Conservation (phyloP, 2,329 filamentous ascomycete genomes). For the Diaporthe vaccinii region DNA sequence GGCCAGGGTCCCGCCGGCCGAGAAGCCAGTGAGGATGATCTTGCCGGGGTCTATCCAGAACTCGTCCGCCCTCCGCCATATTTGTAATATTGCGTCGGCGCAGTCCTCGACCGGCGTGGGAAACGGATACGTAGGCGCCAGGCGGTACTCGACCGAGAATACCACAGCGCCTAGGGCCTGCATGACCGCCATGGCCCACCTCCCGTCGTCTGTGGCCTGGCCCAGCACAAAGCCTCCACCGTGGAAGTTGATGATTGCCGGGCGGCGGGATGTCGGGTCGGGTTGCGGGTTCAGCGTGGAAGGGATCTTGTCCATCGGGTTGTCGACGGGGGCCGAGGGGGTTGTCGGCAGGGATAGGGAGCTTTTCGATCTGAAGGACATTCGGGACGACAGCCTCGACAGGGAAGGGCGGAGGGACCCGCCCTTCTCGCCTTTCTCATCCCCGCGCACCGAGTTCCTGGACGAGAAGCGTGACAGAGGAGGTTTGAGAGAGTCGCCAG, state of each 20-base stretch:
- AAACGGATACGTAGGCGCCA: slow-evolving; percentile 75
- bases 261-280: slow-evolving; percentile 50
- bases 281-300: slow-evolving; percentile 36
- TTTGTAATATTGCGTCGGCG: slow-evolving; percentile 73
- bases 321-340: slow-evolving; percentile 25
- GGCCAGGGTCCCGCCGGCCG: slow-evolving; percentile 71
- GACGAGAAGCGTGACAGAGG: slow-evolving; percentile 40
- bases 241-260: slow-evolving; percentile 76
- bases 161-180: slow-evolving; percentile 68
- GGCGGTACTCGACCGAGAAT: slow-evolving; percentile 76
- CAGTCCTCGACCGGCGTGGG: slow-evolving; percentile 76
- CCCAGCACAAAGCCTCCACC: slow-evolving; percentile 77
- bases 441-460: slow-evolving; percentile 35
- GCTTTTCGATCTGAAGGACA: slow-evolving; percentile 34
- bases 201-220: slow-evolving; percentile 72
- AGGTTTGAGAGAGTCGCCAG: slow-evolving; percentile 30
- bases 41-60: slow-evolving; percentile 69
- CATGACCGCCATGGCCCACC: slow-evolving; percentile 69
- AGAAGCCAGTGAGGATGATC: slow-evolving; percentile 74
- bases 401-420: slow-evolving; percentile 20
- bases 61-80: slow-evolving; percentile 67
- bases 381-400: slow-evolving; percentile 36
- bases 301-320: slow-evolving; percentile 39
- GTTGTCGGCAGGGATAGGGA: slow-evolving; percentile 33
- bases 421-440: slow-evolving; percentile 27